Base-by-base conservation (phyloP, 345 rosid species). In the Eutrema yunnanense region DNA sequence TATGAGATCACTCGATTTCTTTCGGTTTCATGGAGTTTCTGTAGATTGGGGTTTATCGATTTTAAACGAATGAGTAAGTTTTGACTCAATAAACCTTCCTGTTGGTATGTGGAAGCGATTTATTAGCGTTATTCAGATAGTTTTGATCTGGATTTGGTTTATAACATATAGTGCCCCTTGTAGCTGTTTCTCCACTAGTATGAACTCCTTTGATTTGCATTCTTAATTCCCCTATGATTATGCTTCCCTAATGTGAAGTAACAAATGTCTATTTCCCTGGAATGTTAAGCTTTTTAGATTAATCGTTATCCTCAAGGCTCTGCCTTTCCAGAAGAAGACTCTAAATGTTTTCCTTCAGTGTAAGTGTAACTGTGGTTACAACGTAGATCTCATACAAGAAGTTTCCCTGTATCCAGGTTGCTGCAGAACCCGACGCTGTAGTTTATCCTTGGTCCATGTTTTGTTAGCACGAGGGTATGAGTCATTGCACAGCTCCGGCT, bases 391-490 rank as follows among this genome's bases (percentile, higher is more conserved):
- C 48, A 44, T 46, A 12, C 56, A 44, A 73, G 50, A 64, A 44
- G 33, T 12, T 26, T 46, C 14, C n/a, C 36, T 67, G n/a, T 52
- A 30, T 42, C 26, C 33, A 66, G 73, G 78, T 38, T 49, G 55
- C 73, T 41, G 58, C 26, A 46, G 42, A 36, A 64, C 26, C 14
- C 7, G 10, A 43, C 38, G 16, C 56, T 72, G 70, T 54, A 5
- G 66, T 41, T 61, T 67, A 41, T 67, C 55, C 1, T 51, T 60
- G 69, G 69, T 75, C 69, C 65, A 69, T 76, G 79, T 69, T 46
- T 76, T 76, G 71, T 71, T 69, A 76, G 48, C 65, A 69, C 52
- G 6, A 63, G 71, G 71, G 32, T 76, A 76, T 76, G 79, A 69
- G 61, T 69, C 34, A 27, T 73, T 43, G 54, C 56, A 76, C 69